Base-by-base conservation (phyloP, 2,329 filamentous ascomycete genomes). In the Monilinia fructicola region DNA sequence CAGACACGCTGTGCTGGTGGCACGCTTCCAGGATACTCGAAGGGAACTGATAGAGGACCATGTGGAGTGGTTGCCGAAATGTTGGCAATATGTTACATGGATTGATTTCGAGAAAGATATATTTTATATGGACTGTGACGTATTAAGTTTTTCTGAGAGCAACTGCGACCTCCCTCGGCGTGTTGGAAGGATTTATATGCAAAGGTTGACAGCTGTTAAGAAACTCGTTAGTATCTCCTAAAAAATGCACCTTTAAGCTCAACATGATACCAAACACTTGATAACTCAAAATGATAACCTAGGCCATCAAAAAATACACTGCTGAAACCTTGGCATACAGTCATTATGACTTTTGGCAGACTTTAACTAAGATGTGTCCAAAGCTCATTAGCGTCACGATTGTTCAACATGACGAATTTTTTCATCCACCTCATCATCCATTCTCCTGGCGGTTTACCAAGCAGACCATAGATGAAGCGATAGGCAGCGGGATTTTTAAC, bases 401-500 rank as follows among this genome's bases (percentile, higher is more conserved):
- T 53, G 31, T 31, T 31, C 21, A 26, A 53, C 18, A 53, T 12
- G 12, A 2, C 26, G 11, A 14, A 12, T 42, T 42, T 16, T 12
- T n/a, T n/a, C n/a, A n/a, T n/a, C n/a, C n/a, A 42, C 10, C 9
- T 42, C 16, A 12, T 16, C 40, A 1, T 16, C 9, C 1, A 12
- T 16, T 16, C 40, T 12, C 11, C 23, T 16, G 18, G 16, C 50
- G 23, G 2, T 21, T 53, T 4, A 53, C 26, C 16, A 31, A 3
- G 26, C n/a, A 31, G 50, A 53, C 26, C 7, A 53, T 31, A 21
- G 16, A 31, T 53, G 50, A 21, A 7, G 2, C 26, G 9, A 18
- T n/a, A 35, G 31, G 5, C 31, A 7, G 9, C 26, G 0, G 1
- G 1, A 18, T 7, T 31, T n/a, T n/a, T 3, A 0, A 14, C 9